These are phyloP conservation scores for Thozetella sp. DNA, from an alignment of 495 filamentous ascomycete species.

Conservation along the genomic window DNA sequence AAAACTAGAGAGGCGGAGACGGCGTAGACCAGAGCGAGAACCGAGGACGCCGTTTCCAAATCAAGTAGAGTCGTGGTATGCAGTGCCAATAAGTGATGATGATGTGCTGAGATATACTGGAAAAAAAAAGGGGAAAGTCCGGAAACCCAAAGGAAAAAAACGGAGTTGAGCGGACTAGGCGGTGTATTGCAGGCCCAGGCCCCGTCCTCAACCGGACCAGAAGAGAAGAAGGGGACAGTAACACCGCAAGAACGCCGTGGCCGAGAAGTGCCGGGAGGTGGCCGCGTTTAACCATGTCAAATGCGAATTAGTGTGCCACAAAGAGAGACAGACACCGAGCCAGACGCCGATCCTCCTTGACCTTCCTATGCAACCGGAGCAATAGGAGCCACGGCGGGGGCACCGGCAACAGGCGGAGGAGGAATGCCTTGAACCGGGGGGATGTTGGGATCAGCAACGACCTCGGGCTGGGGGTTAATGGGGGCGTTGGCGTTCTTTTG, in stretches of 20 bases:
- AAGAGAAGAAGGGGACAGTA: neutral
- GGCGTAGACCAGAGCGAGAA: constrained; percentile 11
- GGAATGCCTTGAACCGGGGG: constrained; percentile 9
- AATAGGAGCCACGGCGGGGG: constrained; percentile 18
- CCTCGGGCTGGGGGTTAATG: neutral
- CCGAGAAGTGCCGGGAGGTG: neutral
- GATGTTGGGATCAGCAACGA: constrained; percentile 20
- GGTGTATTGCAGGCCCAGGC: neutral
- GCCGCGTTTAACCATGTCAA: neutral
- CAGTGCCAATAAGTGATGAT: constrained; percentile 9
- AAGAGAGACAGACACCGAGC: neutral
- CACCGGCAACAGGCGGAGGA: constrained; percentile 24
- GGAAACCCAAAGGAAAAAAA: neutral
- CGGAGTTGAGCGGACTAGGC: neutral
- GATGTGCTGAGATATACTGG: constrained; percentile 1
- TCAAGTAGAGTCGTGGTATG: constrained; percentile 12
- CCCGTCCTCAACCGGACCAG: neutral
- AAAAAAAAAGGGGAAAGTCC: neutral
- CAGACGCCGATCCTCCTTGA: too few relatives aligned
- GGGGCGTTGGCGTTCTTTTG: constrained; percentile 47
- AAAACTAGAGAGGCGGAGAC: constrained; percentile 3
- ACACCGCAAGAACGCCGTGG: neutral
- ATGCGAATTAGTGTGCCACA: neutral
- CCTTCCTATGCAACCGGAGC: constrained; percentile 31
- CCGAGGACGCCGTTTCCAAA: constrained; percentile 19